These are phyloP conservation scores for Schizophyllum amplum DNA, from an alignment of 1,284 basidiomycete genomes.

Conservation along the genomic window DNA sequence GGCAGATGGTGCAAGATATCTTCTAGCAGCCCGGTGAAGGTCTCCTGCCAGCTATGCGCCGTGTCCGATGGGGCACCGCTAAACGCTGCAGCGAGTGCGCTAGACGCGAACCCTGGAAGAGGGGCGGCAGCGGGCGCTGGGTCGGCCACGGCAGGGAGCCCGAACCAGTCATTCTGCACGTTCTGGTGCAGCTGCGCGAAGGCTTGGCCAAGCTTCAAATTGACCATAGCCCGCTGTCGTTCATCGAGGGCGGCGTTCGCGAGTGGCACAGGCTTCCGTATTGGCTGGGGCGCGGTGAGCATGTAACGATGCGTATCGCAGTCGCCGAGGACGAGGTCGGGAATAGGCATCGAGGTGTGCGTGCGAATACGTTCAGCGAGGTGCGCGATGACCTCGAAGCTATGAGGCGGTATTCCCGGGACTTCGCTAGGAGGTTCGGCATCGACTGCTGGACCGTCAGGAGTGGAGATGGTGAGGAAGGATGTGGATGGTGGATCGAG, in stretches of 20 bases:
- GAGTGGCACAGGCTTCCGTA: conserved; percentile 27
- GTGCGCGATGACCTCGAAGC: conserved; percentile 17
- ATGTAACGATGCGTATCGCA: conserved; percentile 35
- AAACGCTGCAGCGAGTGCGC: background rate
- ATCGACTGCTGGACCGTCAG: background rate
- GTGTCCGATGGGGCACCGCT: conserved; percentile 18
- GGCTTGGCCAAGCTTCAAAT: conserved; percentile 48
- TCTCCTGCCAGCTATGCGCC: conserved; percentile 65
- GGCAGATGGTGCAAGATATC: conserved; percentile 35
- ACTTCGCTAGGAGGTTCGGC: background rate
- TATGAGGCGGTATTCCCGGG: background rate
- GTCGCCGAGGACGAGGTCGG: conserved; percentile 32
- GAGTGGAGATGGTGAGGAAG: background rate
- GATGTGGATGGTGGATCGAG: background rate
- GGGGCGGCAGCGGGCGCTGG: conserved; percentile 16
- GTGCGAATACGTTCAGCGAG: conserved; percentile 26
- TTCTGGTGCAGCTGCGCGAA: conserved; percentile 51
- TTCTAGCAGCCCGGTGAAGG: conserved; percentile 54
- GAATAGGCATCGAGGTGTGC: conserved; percentile 32
- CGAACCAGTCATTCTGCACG: conserved; percentile 68
- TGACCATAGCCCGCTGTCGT: conserved; percentile 36
- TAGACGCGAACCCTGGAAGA: conserved; percentile 5
- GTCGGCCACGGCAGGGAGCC: conserved; percentile 30
- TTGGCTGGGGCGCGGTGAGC: conserved; percentile 25
- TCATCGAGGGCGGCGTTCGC: conserved; percentile 32